Conservation (phyloP, 2,329 filamentous ascomycete genomes). For the Triangularia setosa region DNA sequence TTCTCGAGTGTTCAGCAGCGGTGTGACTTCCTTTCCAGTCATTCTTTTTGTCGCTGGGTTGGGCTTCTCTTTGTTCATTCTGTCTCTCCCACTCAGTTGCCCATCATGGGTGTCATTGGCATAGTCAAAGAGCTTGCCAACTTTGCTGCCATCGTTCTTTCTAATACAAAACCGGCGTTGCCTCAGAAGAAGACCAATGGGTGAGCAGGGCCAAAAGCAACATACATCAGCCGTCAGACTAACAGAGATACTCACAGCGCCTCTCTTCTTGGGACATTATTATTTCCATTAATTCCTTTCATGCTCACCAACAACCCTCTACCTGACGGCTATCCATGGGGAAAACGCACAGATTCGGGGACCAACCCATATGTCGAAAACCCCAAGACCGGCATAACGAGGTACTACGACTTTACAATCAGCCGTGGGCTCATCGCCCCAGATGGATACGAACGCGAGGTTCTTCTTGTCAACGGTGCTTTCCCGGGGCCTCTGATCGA, state of each 20-base stretch:
- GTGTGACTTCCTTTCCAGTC: conserved; percentile 9
- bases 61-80: conserved; percentile 1
- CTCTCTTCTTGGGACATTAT: conserved; percentile 39
- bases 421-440: conserved; percentile 48
- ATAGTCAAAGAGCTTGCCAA: conserved; percentile 8
- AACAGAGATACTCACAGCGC: conserved; percentile 27
- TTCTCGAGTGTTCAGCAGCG: conserved; percentile 6
- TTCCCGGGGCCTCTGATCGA: conserved; percentile 65
- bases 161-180: conserved; percentile 22
- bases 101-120: conserved; percentile 27
- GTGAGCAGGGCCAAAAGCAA: conserved; percentile 24
- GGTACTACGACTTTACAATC: conserved; percentile 52
- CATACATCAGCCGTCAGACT: not conserved
- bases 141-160: conserved; percentile 23
- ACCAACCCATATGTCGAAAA: conserved; percentile 49
- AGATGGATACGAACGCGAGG: conserved; percentile 51
- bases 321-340: conserved; percentile 51
- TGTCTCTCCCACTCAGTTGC: conserved; percentile 6
- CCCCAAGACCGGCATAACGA: conserved; percentile 52
- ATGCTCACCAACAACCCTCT: conserved; percentile 49
- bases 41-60: conserved; percentile 12
- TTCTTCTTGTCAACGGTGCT: conserved; percentile 61
- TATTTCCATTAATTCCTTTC: conserved; percentile 36
- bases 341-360: conserved; percentile 35
- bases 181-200: conserved; percentile 38